These are phyloP conservation scores for Alliaria petiolata DNA, from an alignment of 345 rosid species.

Conservation along the genomic window DNA sequence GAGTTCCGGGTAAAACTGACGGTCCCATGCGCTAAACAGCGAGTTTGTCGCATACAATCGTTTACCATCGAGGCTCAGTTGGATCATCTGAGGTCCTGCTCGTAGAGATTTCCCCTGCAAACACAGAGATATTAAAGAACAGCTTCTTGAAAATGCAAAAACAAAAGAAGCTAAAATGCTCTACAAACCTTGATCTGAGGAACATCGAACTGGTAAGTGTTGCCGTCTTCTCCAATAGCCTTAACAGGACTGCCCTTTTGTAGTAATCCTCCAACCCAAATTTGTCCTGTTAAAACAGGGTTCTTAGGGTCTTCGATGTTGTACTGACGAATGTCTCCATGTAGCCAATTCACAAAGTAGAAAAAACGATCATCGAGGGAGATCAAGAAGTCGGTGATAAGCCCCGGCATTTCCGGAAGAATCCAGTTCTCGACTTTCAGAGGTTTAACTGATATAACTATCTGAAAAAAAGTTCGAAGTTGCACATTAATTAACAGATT, in stretches of 20 bases:
- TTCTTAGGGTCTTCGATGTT: constrained; percentile 67
- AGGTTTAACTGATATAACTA: constrained; percentile 63
- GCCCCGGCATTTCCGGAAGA: constrained; percentile 88
- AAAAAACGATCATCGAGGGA: constrained; percentile 84
- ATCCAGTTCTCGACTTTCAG: constrained; percentile 89
- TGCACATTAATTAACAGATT: not conserved
- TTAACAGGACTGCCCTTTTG: constrained; percentile 58
- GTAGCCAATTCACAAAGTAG: constrained; percentile 86
- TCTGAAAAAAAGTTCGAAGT: constrained; percentile 25
- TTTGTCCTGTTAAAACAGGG: constrained; percentile 68
- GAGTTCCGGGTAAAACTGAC: constrained; percentile 72
- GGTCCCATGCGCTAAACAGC: constrained; percentile 76
- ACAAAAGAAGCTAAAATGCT: not conserved
- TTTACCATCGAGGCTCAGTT: constrained; percentile 81
- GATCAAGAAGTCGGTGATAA: constrained; percentile 71
- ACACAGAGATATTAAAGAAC: not conserved
- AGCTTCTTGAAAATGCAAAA: not conserved
- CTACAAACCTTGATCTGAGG: constrained; percentile 60
- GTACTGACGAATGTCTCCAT: constrained; percentile 87
- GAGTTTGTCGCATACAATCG: constrained; percentile 87
- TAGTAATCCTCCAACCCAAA: constrained; percentile 72
- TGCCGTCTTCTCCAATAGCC: constrained; percentile 58
- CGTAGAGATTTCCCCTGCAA: constrained; percentile 57
- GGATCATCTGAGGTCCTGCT: constrained; percentile 94
- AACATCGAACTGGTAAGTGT: constrained; percentile 59